Evolutionary conservation across 2,329 filamentous ascomycete genomes (phyloP), one percentile per base, ranked within the genome.

Genomic region (Knoxdaviesia capensis): DNA sequence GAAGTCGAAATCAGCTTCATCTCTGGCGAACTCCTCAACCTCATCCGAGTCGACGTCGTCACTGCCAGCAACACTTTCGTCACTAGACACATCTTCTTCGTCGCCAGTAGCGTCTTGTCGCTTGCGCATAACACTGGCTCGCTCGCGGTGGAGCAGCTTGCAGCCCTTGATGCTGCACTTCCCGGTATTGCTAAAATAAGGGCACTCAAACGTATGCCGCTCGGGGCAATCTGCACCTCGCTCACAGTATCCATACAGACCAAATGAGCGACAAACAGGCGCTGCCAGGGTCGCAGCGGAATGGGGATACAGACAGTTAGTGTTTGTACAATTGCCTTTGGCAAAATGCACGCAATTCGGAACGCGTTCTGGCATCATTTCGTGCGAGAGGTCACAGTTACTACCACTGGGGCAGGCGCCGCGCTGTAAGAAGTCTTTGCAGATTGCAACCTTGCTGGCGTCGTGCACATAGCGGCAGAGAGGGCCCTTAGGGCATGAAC

Each of bases 171-270:
- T 76, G 56, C 76, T 77, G 72, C 90, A 98, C 47, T 68, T 66
- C 52, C 88, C 88, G 46, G 74, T 84, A 61, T 94, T 93, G 69
- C 84, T 83, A 65, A 92, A 94, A 57, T 93, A 82, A 47, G 90
- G 88, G 59, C 90, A 96, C 59, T 96, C 88, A 61, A 80, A 80
- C 44, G 88, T 80, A 63, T 98, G 90, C 46, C 86, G 80, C 48
- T 90, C 76, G 46, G 73, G 61, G 60, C 90, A 96, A 43, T 68
- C 61, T 43, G 71, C 69, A 46, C 88, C 90, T 56, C 81, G 82
- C 47, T 81, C 77, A 64, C 90, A 96, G 59, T 86, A 96, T 42
- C 90, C 88, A 53, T 87, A 71, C 42, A 77, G 74, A 31, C 83
- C 88, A 64, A 98, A 96, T 20, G 74, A 63, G 51, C 77, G 73